Evolutionary conservation across 129 eudicot genomes (phyloP).

Genomic region (Gnaphalium uliginosum): DNA sequence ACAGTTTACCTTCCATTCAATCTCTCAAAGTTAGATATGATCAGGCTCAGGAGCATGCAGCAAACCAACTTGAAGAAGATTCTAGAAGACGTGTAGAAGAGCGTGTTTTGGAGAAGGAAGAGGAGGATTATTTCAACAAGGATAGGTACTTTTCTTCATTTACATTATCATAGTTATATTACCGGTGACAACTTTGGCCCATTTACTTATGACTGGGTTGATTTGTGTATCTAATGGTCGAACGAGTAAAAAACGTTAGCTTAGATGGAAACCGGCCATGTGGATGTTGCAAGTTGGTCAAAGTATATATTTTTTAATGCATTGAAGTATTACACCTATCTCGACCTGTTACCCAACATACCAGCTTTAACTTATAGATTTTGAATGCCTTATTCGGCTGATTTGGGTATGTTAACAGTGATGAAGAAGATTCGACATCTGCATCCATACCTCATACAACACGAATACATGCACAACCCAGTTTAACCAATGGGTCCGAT

Average conservation of each 20-base stretch:
- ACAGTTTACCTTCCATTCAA: slow-evolving; percentile 56
- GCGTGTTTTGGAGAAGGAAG: slow-evolving; percentile 92
- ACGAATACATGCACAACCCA: slow-evolving; percentile 46
- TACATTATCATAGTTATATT: background rate
- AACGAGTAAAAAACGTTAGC: background rate
- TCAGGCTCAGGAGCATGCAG: slow-evolving; percentile 66
- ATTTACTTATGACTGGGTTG: background rate
- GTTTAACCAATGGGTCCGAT: slow-evolving; percentile 55
- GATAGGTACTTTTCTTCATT: slow-evolving; percentile 57
- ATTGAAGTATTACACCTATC: background rate
- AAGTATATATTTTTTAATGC: background rate
- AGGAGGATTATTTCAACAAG: slow-evolving; percentile 92
- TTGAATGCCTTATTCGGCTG: slow-evolving; percentile 18
- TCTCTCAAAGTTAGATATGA: slow-evolving; percentile 82
- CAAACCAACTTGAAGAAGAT: slow-evolving; percentile 46
- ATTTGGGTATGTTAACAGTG: slow-evolving; percentile 45
- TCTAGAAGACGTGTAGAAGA: slow-evolving; percentile 78
- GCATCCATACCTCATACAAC: slow-evolving; percentile 45
- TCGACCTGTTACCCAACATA: background rate
- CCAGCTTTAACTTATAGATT: background rate
- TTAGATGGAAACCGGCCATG: background rate
- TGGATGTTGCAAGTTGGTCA: background rate
- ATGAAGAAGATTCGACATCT: slow-evolving; percentile 91
- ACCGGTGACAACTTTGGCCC: background rate
- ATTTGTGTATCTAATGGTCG: background rate